phyloP scores from a whole-genome alignment of 495 filamentous ascomycete genomes.

The Neurospora hispaniola region DNA sequence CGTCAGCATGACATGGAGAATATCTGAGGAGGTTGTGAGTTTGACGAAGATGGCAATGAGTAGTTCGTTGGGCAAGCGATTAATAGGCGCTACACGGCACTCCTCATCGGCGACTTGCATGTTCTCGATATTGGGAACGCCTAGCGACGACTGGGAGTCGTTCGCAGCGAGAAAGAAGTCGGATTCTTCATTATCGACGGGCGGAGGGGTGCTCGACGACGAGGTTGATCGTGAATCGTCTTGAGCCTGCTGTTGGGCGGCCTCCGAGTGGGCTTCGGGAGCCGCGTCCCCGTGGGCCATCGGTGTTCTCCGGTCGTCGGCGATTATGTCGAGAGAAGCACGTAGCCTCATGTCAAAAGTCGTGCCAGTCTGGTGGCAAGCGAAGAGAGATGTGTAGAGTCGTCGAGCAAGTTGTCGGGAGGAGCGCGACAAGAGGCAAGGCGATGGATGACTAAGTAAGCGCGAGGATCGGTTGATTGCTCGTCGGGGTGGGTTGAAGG shows the following conservation, averaged over 20 bases:
- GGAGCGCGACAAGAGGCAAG: not conserved
- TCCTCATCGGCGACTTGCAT: conserved; percentile 51
- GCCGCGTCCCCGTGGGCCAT: conserved; percentile 1
- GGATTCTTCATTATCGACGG: conserved; percentile 71
- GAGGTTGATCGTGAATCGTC: conserved; percentile 47
- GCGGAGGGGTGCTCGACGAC: conserved; percentile 74
- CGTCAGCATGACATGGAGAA: conserved; percentile 82
- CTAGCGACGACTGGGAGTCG: conserved; percentile 84
- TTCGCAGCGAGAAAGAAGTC: conserved; percentile 82
- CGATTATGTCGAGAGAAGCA: conserved; percentile 36
- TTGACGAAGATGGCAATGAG: conserved; percentile 87
- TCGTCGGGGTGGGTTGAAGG: not conserved
- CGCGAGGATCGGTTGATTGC: not conserved
- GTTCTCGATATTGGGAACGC: conserved; percentile 64
- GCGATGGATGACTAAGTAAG: not conserved
- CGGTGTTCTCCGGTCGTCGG: conserved; percentile 18
- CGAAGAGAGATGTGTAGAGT: not conserved
- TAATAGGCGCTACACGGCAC: conserved; percentile 56
- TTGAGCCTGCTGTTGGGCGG: conserved; percentile 4
- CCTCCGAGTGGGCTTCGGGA: conserved; percentile 3
- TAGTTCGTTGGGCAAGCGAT: conserved; percentile 82
- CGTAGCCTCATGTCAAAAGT: conserved; percentile 18
- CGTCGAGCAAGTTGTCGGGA: not conserved
- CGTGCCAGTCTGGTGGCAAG: not conserved
- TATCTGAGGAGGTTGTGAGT: conserved; percentile 60